Percentiles rank a stretch among this genome's conserved stretches.
These are phyloP conservation scores for Komagataea norvegica DNA, from an alignment of 1,139 yeast genomes.

Conservation along the genomic window DNA sequence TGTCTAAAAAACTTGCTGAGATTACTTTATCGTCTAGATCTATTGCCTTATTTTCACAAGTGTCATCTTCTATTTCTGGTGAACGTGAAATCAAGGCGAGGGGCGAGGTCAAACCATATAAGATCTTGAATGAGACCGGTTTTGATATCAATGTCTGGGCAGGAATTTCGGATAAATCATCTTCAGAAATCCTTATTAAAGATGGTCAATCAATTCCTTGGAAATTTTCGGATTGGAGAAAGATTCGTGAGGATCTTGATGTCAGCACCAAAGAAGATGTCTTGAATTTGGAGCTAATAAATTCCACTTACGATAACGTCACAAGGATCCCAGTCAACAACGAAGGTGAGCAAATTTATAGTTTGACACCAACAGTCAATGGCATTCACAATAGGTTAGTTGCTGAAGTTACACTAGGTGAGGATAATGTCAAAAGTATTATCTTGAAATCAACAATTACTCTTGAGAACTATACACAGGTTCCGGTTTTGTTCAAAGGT, in stretches of 20 bases:
- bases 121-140: conserved; percentile 82
- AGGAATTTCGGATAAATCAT: conserved; percentile 35
- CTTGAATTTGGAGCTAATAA: conserved; percentile 56
- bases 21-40: conserved; percentile 79
- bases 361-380: conserved; percentile 56
- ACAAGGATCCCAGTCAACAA: conserved; percentile 61
- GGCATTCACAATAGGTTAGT: conserved; percentile 70
- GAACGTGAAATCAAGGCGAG: conserved; percentile 58
- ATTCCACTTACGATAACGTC: conserved; percentile 51
- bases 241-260: conserved; percentile 72
- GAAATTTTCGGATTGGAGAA: conserved; percentile 95
- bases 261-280: conserved; percentile 57
- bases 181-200: conserved; percentile 39
- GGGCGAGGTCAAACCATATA: conserved; percentile 80
- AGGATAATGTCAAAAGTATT: conserved; percentile 74
- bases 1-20: conserved; percentile 74
- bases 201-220: conserved; percentile 61
- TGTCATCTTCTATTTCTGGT: conserved; percentile 50
- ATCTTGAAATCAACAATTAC: conserved; percentile 70
- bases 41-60: conserved; percentile 69
- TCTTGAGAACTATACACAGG: conserved; percentile 66
- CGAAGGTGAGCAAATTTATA: conserved; percentile 79
- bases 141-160: conserved; percentile 74
- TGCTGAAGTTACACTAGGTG: conserved; percentile 64
- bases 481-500: conserved; percentile 46